These are phyloP conservation scores for Phaeodactylum tricornutum DNA, from an alignment of 108 stramenopile genomes.

Conservation along the genomic window DNA sequence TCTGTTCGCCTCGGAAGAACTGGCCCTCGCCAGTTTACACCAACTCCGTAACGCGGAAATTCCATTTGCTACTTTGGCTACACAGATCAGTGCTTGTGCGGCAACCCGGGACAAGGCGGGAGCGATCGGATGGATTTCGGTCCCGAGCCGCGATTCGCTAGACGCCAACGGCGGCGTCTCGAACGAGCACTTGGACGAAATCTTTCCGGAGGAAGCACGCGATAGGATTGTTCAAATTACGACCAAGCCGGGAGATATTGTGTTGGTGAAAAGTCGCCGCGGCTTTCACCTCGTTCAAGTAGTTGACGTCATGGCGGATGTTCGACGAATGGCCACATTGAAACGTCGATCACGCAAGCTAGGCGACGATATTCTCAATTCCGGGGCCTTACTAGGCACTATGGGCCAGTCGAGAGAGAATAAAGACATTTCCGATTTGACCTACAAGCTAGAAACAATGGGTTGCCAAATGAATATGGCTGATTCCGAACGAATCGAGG, in stretches of 20 bases:
- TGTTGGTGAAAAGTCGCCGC: conserved; percentile 35
- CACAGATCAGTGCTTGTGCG: conserved; percentile 52
- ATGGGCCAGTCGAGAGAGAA: conserved; percentile 31
- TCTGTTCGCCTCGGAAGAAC: conserved; percentile 60
- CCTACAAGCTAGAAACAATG: conserved; percentile 81
- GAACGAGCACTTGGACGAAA: conserved; percentile 52
- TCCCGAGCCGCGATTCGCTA: conserved; percentile 13
- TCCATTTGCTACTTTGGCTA: conserved; percentile 52
- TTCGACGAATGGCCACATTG: conserved; percentile 59
- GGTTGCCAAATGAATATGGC: conserved; percentile 98
- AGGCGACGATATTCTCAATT: neutral
- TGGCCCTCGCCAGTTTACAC: conserved; percentile 50
- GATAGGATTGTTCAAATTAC: conserved; percentile 43
- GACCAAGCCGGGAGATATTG: conserved; percentile 72
- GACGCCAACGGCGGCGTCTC: conserved; percentile 9
- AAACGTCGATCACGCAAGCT: conserved; percentile 27
- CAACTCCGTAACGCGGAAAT: conserved; percentile 31
- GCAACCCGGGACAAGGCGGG: conserved; percentile 53
- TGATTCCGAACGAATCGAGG: conserved; percentile 94
- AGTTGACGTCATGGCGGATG: conserved; percentile 85
- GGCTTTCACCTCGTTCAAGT: conserved; percentile 78
- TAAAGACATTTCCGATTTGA: conserved; percentile 27
- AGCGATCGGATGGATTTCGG: conserved; percentile 56
- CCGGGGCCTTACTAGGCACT: conserved; percentile 2
- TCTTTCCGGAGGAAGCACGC: conserved; percentile 50